These are phyloP conservation scores for Verticillium dahliae DNA, from an alignment of 2,329 filamentous ascomycete genomes.

Conservation along the genomic window DNA sequence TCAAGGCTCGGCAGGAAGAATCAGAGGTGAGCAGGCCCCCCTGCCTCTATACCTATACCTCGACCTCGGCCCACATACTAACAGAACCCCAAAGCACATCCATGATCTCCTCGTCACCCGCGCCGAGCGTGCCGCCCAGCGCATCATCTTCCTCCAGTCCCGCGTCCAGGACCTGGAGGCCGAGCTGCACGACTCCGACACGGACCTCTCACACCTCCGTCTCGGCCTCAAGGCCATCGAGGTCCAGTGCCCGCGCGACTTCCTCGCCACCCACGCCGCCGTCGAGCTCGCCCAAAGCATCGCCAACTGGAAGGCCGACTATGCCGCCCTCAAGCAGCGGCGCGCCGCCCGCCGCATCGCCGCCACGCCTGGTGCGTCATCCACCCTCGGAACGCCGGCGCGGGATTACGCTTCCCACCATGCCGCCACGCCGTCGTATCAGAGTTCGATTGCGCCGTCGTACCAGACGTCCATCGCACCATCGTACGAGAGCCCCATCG, in stretches of 20 bases:
- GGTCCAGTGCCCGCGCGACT: slow-evolving; percentile 44
- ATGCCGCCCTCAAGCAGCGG: slow-evolving; percentile 42
- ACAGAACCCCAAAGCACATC: slow-evolving; percentile 40
- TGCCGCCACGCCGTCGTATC: not conserved
- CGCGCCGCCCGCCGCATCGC: slow-evolving; percentile 25
- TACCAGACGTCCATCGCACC: not conserved
- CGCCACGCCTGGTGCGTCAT: not conserved
- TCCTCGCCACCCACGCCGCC: slow-evolving; percentile 26
- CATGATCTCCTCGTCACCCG: slow-evolving; percentile 53
- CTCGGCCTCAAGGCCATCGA: slow-evolving; percentile 58
- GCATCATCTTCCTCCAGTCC: slow-evolving; percentile 53
- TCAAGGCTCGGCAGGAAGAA: slow-evolving; percentile 52
- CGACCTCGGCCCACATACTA: not conserved
- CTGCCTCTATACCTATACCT: not conserved
- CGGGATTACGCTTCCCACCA: not conserved
- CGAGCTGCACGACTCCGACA: slow-evolving; percentile 49
- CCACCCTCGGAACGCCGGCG: not conserved
- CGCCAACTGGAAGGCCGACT: slow-evolving; percentile 55
- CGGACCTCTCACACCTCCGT: slow-evolving; percentile 54
- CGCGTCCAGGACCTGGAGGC: slow-evolving; percentile 53
- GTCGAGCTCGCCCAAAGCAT: slow-evolving; percentile 53
- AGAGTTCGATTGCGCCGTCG: not conserved
- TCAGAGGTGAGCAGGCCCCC: slow-evolving; percentile 38
- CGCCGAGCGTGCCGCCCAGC: slow-evolving; percentile 49
- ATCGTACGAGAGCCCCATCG: not conserved